phyloP scores from a whole-genome alignment of 1,284 basidiomycete species.

The Violaceomyces palustris region DNA sequence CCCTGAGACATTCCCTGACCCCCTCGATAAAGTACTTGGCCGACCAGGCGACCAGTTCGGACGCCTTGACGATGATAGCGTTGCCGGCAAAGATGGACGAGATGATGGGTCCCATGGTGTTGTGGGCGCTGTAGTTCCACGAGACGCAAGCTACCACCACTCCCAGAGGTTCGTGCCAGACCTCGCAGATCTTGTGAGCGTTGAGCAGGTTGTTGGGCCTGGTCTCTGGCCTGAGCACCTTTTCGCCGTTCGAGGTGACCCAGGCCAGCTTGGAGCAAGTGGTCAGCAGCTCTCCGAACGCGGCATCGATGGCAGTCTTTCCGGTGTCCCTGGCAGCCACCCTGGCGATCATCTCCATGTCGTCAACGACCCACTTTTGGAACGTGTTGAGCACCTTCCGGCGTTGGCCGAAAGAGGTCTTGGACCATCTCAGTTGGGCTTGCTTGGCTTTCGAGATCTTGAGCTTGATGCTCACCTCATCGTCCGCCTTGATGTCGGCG shows the following conservation, averaged over 20 bases:
- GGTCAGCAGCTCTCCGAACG: constrained; percentile 52
- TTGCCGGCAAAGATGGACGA: constrained; percentile 86
- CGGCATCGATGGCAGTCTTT: constrained; percentile 69
- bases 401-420: constrained; percentile 70
- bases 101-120: constrained; percentile 85
- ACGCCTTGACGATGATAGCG: constrained; percentile 80
- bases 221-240: constrained; percentile 24
- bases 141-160: constrained; percentile 87
- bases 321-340: constrained; percentile 93
- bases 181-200: constrained; percentile 71
- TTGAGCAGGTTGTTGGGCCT: constrained; percentile 66
- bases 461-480: constrained; percentile 62
- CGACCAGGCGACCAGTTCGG: constrained; percentile 46
- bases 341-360: constrained; percentile 75
- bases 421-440: constrained; percentile 69
- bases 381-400: constrained; percentile 75
- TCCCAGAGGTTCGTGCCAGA: constrained; percentile 87
- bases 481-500: constrained; percentile 65
- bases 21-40: constrained; percentile 60
- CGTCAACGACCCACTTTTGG: constrained; percentile 81
- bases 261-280: constrained; percentile 45
- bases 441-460: constrained; percentile 66
- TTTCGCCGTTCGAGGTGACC: constrained; percentile 38
- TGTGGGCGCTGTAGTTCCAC: constrained; percentile 73
- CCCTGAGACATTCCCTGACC: constrained; percentile 52